These are phyloP conservation scores for Trametopsis cervina DNA, from an alignment of 768 basidiomycete genomes.

Conservation along the genomic window DNA sequence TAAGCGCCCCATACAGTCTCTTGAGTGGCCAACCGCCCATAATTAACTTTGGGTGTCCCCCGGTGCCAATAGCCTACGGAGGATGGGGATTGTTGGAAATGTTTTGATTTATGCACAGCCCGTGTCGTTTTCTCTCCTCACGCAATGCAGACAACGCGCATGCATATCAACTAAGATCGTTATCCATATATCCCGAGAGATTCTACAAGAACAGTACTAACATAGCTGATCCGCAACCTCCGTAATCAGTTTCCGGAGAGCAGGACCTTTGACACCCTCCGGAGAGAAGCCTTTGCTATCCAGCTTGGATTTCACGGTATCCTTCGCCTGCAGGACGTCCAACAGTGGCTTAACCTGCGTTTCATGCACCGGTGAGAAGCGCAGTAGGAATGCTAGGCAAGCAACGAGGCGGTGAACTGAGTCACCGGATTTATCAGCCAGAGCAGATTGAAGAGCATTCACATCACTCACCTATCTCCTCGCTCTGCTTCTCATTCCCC, in stretches of 20 bases:
- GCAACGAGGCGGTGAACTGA: conserved; percentile 78
- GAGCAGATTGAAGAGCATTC: background rate
- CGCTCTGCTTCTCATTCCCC: conserved; percentile 58
- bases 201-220: too few species aligned
- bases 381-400: conserved; percentile 68
- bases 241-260: conserved; percentile 53
- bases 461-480: conserved; percentile 72
- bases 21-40: too few species aligned
- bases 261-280: conserved; percentile 53
- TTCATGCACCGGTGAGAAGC: conserved; percentile 65
- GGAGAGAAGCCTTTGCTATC: conserved; percentile 42
- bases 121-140: too few species aligned
- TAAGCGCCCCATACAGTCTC: too few species aligned
- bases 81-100: too few species aligned
- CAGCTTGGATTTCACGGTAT: conserved; percentile 53
- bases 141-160: too few species aligned
- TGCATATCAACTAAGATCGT: too few species aligned
- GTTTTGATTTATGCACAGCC: too few species aligned
- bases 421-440: too few species aligned
- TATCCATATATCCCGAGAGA: too few species aligned
- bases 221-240: conserved; percentile 51
- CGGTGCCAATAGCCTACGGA: too few species aligned
- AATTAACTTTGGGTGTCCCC: too few species aligned
- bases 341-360: conserved; percentile 48
- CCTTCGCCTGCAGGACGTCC: conserved; percentile 60